phyloP scores from a whole-genome alignment of 2,329 filamentous ascomycete genomes.

The Fusarium sp. region DNA sequence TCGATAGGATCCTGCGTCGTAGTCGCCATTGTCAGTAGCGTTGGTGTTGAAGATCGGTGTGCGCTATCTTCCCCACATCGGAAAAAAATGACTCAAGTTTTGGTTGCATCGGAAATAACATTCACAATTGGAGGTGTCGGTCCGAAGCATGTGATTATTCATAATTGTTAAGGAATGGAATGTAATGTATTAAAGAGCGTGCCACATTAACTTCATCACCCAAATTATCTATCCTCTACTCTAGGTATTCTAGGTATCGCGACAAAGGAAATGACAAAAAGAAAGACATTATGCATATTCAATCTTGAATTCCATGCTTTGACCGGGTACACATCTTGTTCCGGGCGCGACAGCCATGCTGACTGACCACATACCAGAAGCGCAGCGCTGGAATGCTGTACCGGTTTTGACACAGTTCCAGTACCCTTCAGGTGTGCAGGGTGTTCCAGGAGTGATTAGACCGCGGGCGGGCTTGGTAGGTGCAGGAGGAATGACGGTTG shows the following conservation, averaged over 20 bases:
- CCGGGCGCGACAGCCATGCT: slow-evolving; percentile 63
- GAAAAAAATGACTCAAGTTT: slow-evolving; percentile 24
- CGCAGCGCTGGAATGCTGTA: slow-evolving; percentile 67
- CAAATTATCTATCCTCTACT: slow-evolving; percentile 1
- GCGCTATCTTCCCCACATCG: slow-evolving; percentile 1
- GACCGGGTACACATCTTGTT: slow-evolving; percentile 59
- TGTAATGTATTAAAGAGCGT: background rate
- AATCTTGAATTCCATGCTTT: slow-evolving; percentile 40
- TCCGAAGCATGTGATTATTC: background rate
- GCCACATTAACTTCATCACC: background rate
- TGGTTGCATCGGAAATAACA: background rate
- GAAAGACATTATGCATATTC: slow-evolving; percentile 16
- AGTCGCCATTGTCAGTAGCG: slow-evolving; percentile 8
- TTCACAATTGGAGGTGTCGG: background rate
- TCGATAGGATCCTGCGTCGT: slow-evolving; percentile 17
- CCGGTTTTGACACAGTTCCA: slow-evolving; percentile 37
- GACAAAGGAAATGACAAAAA: background rate
- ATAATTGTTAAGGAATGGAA: background rate
- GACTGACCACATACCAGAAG: slow-evolving; percentile 65
- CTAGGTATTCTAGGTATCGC: background rate
- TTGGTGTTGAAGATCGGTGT: background rate
- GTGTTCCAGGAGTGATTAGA: slow-evolving; percentile 20
- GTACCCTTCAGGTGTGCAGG: slow-evolving; percentile 46
- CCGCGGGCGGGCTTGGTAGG: slow-evolving; percentile 24
- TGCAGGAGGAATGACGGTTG: slow-evolving; percentile 1